phyloP scores from a whole-genome alignment of 768 basidiomycete genomes.

The Steccherinum ochraceum region DNA sequence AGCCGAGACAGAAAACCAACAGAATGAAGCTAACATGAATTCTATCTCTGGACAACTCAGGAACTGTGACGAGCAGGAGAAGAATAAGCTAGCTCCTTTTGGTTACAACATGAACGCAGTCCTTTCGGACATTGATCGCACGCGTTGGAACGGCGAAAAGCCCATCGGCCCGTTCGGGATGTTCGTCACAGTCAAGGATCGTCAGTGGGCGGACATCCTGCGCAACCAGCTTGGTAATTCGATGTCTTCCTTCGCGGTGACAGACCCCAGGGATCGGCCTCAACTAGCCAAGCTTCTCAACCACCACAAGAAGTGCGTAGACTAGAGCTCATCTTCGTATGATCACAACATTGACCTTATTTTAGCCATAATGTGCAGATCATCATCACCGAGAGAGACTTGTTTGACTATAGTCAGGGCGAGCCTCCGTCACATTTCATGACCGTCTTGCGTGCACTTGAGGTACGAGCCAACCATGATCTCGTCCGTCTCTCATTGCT shows the following conservation, averaged over 20 bases:
- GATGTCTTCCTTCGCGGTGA: constrained; percentile 71
- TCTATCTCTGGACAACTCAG: constrained; percentile 45
- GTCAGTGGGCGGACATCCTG: constrained; percentile 62
- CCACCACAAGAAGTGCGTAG: constrained; percentile 56
- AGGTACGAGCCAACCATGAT: constrained; percentile 39
- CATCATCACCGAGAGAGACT: constrained; percentile 61
- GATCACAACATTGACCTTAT: no score
- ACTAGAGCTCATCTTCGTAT: not conserved
- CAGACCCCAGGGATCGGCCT: constrained; percentile 55
- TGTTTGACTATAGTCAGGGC: constrained; percentile 75
- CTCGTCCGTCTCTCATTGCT: no score
- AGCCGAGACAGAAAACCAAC: constrained; percentile 22
- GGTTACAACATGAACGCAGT: constrained; percentile 57
- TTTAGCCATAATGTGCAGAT: constrained; percentile 43
- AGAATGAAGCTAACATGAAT: constrained; percentile 33
- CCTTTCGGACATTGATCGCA: constrained; percentile 41
- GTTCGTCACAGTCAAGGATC: constrained; percentile 69
- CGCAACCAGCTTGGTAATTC: constrained; percentile 48
- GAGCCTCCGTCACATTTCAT: constrained; percentile 58
- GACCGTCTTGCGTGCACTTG: constrained; percentile 78
- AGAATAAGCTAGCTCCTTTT: constrained; percentile 55
- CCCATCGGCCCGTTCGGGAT: constrained; percentile 80
- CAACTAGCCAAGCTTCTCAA: constrained; percentile 52
- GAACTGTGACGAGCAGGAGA: constrained; percentile 42
- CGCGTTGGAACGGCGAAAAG: constrained; percentile 55